Evolutionary conservation across 106 monocot species (phyloP), one percentile per base, ranked within the genome.

Genomic region (Narthecium ossifragum): DNA sequence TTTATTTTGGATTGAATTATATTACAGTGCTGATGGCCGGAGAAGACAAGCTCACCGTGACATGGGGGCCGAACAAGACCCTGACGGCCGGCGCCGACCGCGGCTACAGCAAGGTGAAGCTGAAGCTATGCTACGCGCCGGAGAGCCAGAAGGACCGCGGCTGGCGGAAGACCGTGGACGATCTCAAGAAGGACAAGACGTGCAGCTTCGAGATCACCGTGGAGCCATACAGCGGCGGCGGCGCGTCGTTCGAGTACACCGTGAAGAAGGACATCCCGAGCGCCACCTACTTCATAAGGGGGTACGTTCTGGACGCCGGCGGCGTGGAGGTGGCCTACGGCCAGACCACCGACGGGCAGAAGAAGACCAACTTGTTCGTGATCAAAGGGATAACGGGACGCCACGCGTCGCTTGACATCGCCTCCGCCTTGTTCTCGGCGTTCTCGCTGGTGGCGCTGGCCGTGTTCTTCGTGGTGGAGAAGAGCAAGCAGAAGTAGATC

Each of bases 161-260:
- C 15, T 94, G 93, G 93, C 74, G 93, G 40, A 85, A 80, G 70
- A 78, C 93, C 11, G 30, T 36, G 0, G 64, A 89, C 46, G 63
- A 80, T 39, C 80, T 94, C 30, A 61, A 60, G 46, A 89, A 75
- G 66, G 93, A 94, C 75, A 94, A 89, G 73, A 83, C 83, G 0
- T 94, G 93, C 80, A 83, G 83, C 61, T 83, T 86, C 70, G 61
- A 1, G 8, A 46, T 94, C 32, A 46, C 75, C 10, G 12, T n/a
- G 43, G 34, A 57, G 23, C 67, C 76, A 20, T 80, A 75, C 63
- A 13, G 23, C 30, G 15, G 9, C 38, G 40, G 6, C 46, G 34
- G 29, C 34, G 30, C 63, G 30, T 46, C 26, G 27, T 32, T 31
- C 25, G 54, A 38, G 9, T 86, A 78, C 74, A 33, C 17, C 24